Evolutionary conservation across 164 flowering plant species (phyloP).

Genomic region (Berberis vulgaris): DNA sequence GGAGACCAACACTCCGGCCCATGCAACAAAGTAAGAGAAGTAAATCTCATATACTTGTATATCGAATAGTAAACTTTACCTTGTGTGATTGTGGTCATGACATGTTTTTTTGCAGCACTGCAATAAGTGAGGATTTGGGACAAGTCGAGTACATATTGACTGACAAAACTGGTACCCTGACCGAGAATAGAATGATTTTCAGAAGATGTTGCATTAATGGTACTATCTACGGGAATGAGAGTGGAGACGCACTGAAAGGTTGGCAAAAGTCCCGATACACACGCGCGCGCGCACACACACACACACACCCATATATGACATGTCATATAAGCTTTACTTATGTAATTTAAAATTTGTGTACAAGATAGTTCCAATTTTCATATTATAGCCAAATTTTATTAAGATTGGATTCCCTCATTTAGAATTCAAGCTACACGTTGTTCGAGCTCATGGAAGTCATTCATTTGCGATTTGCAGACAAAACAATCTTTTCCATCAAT

Average conservation of each 20-base stretch:
- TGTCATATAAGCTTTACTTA: background rate
- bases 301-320: background rate
- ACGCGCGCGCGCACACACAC: too few species aligned
- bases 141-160: slow-evolving; percentile 99
- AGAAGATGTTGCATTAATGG: slow-evolving; percentile 87
- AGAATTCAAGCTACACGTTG: too few species aligned
- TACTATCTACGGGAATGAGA: slow-evolving; percentile 77
- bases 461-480: too few species aligned
- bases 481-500: too few species aligned
- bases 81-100: slow-evolving; percentile 12
- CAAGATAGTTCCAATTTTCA: too few species aligned
- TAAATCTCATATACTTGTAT: slow-evolving; percentile 1
- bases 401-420: too few species aligned
- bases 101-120: slow-evolving; percentile 70
- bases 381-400: too few species aligned
- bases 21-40: slow-evolving; percentile 81
- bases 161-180: slow-evolving; percentile 96
- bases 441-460: too few species aligned
- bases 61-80: slow-evolving; percentile 4
- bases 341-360: too few species aligned
- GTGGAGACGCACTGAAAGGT: slow-evolving; percentile 93
- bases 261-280: slow-evolving; percentile 8
- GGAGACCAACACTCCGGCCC: slow-evolving; percentile 64
- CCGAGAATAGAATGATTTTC: slow-evolving; percentile 93
- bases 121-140: slow-evolving; percentile 98